Evolutionary conservation across 768 basidiomycete species (phyloP).

Genomic region (Rhizopogon roseolus): DNA sequence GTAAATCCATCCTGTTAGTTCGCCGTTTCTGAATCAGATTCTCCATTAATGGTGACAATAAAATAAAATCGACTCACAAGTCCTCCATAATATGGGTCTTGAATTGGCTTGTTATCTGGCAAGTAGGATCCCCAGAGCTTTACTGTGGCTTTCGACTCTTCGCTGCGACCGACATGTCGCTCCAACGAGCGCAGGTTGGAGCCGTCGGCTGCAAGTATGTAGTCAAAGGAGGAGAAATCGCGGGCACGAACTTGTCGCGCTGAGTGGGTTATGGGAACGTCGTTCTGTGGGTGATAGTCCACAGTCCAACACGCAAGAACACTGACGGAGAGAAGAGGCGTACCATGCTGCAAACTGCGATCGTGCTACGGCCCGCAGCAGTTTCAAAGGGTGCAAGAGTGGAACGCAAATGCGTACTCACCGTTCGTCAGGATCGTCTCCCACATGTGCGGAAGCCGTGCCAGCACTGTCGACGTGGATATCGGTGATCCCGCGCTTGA

Average conservation of each 20-base stretch:
- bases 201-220: constrained; percentile 84
- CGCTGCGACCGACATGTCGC: neutral
- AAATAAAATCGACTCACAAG: constrained; percentile 36
- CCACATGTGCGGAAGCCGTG: constrained; percentile 79
- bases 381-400: neutral
- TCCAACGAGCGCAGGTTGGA: constrained; percentile 65
- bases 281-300: constrained; percentile 42
- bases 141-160: constrained; percentile 52
- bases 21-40: neutral
- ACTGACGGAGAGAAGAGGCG: neutral
- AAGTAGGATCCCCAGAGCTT: constrained; percentile 79
- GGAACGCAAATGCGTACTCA: constrained; percentile 20
- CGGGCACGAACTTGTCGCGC: constrained; percentile 59
- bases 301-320: neutral
- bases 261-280: constrained; percentile 62
- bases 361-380: constrained; percentile 43
- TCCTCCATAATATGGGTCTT: constrained; percentile 83
- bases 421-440: constrained; percentile 83
- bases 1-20: constrained; percentile 67
- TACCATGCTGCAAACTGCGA: constrained; percentile 69
- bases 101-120: constrained; percentile 58
- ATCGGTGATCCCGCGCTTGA: constrained; percentile 53
- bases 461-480: constrained; percentile 81
- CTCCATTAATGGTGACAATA: neutral
- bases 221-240: constrained; percentile 75